These are phyloP conservation scores for Coemansia nantahalensis DNA, from an alignment of 192 early-diverging fungal genomes.

Conservation along the genomic window DNA sequence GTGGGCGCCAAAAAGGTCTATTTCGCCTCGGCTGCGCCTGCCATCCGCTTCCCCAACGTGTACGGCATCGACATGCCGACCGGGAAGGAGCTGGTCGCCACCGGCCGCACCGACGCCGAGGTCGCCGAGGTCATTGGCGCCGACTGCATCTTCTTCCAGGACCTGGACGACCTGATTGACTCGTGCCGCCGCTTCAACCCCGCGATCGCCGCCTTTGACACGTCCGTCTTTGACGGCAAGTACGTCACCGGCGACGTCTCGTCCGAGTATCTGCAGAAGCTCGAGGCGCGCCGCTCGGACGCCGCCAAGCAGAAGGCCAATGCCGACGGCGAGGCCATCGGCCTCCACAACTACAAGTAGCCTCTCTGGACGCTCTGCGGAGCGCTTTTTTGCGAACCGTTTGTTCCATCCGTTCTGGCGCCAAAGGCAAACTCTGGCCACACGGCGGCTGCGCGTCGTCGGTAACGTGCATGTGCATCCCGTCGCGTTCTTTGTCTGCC, in stretches of 20 bases:
- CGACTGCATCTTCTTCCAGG: conserved; percentile 95
- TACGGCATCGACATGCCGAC: conserved; percentile 99
- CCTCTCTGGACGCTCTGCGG: too few relatives aligned
- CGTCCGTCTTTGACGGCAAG: conserved; percentile 93
- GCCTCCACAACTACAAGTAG: conserved; percentile 54
- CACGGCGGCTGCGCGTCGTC: too few relatives aligned
- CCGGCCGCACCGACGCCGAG: conserved; percentile 72
- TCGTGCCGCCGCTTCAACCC: conserved; percentile 88
- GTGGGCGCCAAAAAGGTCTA: conserved; percentile 98
- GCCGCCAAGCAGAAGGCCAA: conserved; percentile 33
- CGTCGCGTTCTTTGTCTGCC: too few relatives aligned
- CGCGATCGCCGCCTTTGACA: conserved; percentile 80
- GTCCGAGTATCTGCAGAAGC: conserved; percentile 63
- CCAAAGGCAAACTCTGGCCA: too few relatives aligned
- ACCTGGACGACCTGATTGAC: conserved; percentile 77
- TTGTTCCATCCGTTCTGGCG: too few relatives aligned
- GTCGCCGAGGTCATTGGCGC: conserved; percentile 89
- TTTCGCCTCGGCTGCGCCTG: conserved; percentile 97
- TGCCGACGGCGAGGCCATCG: conserved; percentile 41
- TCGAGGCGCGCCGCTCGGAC: conserved; percentile 48
- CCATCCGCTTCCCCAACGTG: conserved; percentile 96
- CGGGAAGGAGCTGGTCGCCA: conserved; percentile 85
- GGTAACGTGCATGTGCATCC: too few relatives aligned
- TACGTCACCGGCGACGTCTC: conserved; percentile 87
- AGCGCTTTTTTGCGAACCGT: too few relatives aligned